Evolutionary conservation across 441 rosid species (phyloP), one percentile per base, ranked within the genome.

Genomic region (Jatropha podagrica): DNA sequence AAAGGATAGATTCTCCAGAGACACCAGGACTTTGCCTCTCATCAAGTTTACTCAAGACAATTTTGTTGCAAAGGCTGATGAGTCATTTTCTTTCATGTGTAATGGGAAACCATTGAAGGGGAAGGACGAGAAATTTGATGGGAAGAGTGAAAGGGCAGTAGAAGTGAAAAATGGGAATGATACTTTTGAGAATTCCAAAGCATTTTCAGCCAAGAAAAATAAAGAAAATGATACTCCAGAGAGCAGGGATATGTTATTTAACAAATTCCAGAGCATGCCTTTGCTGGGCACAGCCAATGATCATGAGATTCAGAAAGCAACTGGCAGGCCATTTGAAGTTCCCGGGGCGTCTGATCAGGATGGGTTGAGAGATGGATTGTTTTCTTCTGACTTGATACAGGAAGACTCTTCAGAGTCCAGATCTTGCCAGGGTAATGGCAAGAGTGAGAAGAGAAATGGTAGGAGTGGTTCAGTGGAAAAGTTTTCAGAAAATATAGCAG

Each of bases 391-490:
- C 48, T 68, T 67, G n/a, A 67, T 46, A 52, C 77, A 74, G 69
- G 84, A 81, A 68, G 80, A 80, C 63, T 82, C 78, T 26, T 56
- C 66, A 46, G 83, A 76, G 65, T 82, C 81, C 66, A 73, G 67
- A 66, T 76, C 80, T 61, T 75, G 77, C 41, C 79, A 66, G 67
- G 74, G 75, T 18, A 77, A 60, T 69, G 79, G 78, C 75, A 79
- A 71, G 75, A 68, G 61, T 64, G 75, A 68, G 76, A 59, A 73
- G 78, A 59, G 14, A 71, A 83, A 80, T 75, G 69, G 69, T 42
- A 73, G 23, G 60, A 72, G 66, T 44, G 18, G 64, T 79, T 77
- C 32, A 1, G 80, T 65, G 59, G 82, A 79, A 76, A 75, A 78
- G 69, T 41, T 48, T 44, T 56, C 60, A 74, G 79, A 78, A 72